Percentiles rank a stretch among this genome's conserved stretches.
Conservation (phyloP, 805 yeast genomes). For the Pichia cabralensis region DNA sequence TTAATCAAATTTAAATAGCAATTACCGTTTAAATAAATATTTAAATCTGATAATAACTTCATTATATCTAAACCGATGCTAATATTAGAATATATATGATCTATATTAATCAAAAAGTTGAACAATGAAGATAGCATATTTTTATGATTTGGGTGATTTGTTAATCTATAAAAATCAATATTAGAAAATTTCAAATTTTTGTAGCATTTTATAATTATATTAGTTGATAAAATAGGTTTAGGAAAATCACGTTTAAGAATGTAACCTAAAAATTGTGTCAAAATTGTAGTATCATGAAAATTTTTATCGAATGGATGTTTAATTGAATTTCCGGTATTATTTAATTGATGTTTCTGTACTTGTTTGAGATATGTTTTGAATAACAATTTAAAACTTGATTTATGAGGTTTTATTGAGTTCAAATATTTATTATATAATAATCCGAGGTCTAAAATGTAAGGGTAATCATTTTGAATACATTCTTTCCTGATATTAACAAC, state of each 20-base stretch:
- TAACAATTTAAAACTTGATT: conserved; percentile 1
- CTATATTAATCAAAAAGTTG: not conserved
- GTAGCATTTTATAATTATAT: conserved; percentile 3
- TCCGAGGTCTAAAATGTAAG: conserved; percentile 6
- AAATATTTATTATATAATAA: conserved; percentile 9
- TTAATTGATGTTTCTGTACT: conserved; percentile 4
- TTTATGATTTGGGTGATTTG: not conserved
- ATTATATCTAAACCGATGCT: not conserved
- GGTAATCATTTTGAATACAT: conserved; percentile 1
- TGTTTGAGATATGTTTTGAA: conserved; percentile 5
- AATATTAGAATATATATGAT: not conserved
- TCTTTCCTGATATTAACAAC: conserved; percentile 6
- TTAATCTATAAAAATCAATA: not conserved
- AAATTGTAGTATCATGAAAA: conserved; percentile 12
- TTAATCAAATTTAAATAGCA: conserved; percentile 13
- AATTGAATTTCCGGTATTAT: not conserved
- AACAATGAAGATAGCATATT: conserved; percentile 1
- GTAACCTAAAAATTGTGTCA: no score
- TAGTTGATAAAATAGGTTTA: conserved; percentile 3
- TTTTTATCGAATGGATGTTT: conserved; percentile 13
- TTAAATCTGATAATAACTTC: not conserved
- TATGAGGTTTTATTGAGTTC: conserved; percentile 2
- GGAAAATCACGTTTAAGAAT: no score
- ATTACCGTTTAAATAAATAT: conserved; percentile 4
- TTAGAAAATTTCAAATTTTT: not conserved